phyloP scores from a whole-genome alignment of 768 basidiomycete species.

The Phylloporus rhodoxanthus region DNA sequence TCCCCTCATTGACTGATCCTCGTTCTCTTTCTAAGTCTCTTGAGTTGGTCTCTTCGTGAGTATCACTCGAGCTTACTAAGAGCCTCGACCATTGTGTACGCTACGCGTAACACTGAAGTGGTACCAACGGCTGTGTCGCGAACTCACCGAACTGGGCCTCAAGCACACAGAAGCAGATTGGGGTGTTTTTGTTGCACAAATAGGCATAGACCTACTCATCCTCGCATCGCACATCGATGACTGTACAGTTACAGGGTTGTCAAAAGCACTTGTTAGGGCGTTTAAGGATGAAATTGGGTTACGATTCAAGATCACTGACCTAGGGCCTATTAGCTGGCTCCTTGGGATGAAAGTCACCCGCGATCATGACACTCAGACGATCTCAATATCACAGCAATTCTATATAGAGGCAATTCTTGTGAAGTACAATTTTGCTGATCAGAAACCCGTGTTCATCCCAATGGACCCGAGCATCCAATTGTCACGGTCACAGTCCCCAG shows the following conservation, averaged over 20 bases:
- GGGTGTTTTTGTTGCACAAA: conserved; percentile 1
- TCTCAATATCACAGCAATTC: neutral
- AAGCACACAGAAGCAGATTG: too few species aligned
- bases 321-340: conserved; percentile 12
- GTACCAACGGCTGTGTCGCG: neutral
- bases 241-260: conserved; percentile 1
- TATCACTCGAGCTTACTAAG: too few species aligned
- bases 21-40: too few species aligned
- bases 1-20: too few species aligned
- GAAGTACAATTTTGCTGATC: too few species aligned
- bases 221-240: conserved; percentile 4
- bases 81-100: too few species aligned
- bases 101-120: conserved; percentile 8
- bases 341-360: conserved; percentile 4
- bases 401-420: too few species aligned
- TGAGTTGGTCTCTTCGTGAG: too few species aligned
- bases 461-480: too few species aligned
- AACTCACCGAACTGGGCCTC: neutral
- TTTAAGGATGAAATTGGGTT: conserved; percentile 9
- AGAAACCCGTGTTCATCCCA: too few species aligned
- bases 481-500: too few species aligned
- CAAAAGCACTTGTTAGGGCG: neutral
- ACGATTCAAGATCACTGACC: too few species aligned
- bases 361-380: neutral
- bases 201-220: neutral